Percentiles rank a stretch among this genome's conserved stretches.
Conservation (phyloP, 495 filamentous ascomycete genomes). For the Endocarpon pusillum region DNA sequence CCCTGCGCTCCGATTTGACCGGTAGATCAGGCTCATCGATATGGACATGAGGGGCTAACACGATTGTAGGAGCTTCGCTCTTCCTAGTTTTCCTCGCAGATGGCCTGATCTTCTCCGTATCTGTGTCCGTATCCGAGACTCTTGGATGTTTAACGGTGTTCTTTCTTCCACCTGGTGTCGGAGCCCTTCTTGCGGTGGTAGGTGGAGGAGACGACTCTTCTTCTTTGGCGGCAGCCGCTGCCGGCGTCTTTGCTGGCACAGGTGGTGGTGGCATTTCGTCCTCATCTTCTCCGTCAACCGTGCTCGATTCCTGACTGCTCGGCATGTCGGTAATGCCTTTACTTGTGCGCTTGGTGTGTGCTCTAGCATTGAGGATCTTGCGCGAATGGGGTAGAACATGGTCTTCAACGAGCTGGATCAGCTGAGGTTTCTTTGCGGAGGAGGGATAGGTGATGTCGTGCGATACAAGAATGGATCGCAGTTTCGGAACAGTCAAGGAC, state of each 20-base stretch:
- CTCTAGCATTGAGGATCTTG: conserved; percentile 54
- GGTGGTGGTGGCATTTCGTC: conserved; percentile 30
- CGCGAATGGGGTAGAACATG: conserved; percentile 61
- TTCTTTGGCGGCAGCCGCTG: conserved; percentile 24
- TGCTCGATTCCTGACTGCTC: conserved; percentile 35
- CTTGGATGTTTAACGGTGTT: conserved; percentile 34
- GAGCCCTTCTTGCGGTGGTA: conserved; percentile 18
- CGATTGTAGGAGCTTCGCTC: conserved; percentile 32
- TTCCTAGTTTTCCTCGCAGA: conserved; percentile 32
- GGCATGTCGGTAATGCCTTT: conserved; percentile 69
- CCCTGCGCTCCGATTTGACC: conserved; percentile 21
- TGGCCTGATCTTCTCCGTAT: conserved; percentile 24
- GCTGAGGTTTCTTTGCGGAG: conserved; percentile 72
- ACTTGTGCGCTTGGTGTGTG: conserved; percentile 61
- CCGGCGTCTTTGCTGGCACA: conserved; percentile 24
- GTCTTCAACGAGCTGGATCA: conserved; percentile 67
- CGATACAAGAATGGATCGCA: conserved; percentile 76
- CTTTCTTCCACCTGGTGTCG: conserved; percentile 20
- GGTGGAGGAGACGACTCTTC: conserved; percentile 19
- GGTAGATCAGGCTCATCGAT: conserved; percentile 13
- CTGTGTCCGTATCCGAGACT: conserved; percentile 31
- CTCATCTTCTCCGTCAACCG: conserved; percentile 28
- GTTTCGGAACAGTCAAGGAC: conserved; percentile 64
- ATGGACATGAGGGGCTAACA: conserved; percentile 16
- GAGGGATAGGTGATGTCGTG: conserved; percentile 73